Base-by-base conservation (phyloP, 805 yeast species). In the Schwanniomyces polymorphus region DNA sequence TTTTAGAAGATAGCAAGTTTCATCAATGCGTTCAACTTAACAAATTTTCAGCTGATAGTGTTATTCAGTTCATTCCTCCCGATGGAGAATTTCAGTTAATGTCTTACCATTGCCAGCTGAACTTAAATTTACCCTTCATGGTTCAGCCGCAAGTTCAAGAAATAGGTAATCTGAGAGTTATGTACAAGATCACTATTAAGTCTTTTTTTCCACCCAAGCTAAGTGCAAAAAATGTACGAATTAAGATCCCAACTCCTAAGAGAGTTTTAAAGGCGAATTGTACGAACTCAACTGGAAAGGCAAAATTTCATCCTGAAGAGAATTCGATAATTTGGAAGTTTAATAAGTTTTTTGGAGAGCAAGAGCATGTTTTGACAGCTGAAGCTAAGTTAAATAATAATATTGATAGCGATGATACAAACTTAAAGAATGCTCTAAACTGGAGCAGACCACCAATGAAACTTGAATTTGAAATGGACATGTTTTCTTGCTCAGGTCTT, bases 61-160 rank as follows among this genome's bases (percentile, higher is more conserved):
- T 80, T 21, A 85, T 91, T 48, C 80, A 78, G 40, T 90, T 91
- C 53, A 73, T 84, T 10, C 97, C 97, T 2, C 97, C 97, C 1
- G 96, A 90, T 66, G 96, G 96, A 0, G 81, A 82, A 43, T 88
- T 89, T 61, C 92, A 89, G 63, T 76, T 91, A 49, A 84, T 91
- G 91, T 75, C 81, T 29, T 91, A 90, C 65, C 70, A 65, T 41
- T 61, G 72, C 35, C 49, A 57, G 12, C 70, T 58, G 57, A 81
- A 82, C 52, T 68, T 87, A 49, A 80, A 79, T 42, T 60, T 88
- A 27, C 97, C 97, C 4, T 87, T 90, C 65, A 72, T 74, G 43
- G 76, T 90, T 12, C 68, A 76, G 5, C 86, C 92, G 1, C 71
- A 74, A 27, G 75, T 84, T 2, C 74, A 58, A 39, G 74, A 57